Evolutionary conservation across 2,329 filamentous ascomycete genomes (phyloP).

Genomic region (Chalaropsis thielavioides): DNA sequence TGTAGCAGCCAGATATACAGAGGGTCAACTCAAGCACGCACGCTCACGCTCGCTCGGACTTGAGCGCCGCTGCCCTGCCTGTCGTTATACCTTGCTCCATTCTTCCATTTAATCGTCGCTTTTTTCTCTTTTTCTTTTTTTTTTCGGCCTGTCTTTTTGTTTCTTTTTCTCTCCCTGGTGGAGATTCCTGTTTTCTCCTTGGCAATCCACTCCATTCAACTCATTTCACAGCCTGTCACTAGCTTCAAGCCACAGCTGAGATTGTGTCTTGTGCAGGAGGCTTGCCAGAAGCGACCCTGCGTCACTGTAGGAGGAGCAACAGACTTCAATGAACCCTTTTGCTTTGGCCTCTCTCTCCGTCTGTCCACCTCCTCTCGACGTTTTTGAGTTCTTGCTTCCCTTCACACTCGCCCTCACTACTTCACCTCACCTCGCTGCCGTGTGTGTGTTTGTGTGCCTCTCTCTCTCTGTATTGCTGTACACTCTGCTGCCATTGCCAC

Average conservation of each 20-base stretch:
- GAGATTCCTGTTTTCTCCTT: constrained; percentile 5
- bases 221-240: constrained; percentile 7
- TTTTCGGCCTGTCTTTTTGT: constrained; percentile 4
- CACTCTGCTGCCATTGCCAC: not conserved
- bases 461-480: constrained; percentile 7
- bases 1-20: too few species aligned
- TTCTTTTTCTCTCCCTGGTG: not conserved
- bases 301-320: not conserved
- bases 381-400: not conserved
- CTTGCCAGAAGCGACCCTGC: not conserved
- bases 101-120: not conserved
- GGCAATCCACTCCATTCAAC: not conserved
- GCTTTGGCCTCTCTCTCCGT: not conserved
- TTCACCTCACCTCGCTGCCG: not conserved
- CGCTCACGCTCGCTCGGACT: too few species aligned
- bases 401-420: not conserved
- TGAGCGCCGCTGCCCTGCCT: too few species aligned
- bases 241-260: constrained; percentile 5
- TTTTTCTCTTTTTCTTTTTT: not conserved
- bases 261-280: constrained; percentile 1
- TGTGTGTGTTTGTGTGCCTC: not conserved
- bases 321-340: not conserved
- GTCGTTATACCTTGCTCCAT: not conserved
- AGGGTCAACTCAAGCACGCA: too few species aligned
- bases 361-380: not conserved